These are phyloP conservation scores for Apiospora hydei DNA, from an alignment of 2,329 filamentous ascomycete genomes.

Conservation along the genomic window DNA sequence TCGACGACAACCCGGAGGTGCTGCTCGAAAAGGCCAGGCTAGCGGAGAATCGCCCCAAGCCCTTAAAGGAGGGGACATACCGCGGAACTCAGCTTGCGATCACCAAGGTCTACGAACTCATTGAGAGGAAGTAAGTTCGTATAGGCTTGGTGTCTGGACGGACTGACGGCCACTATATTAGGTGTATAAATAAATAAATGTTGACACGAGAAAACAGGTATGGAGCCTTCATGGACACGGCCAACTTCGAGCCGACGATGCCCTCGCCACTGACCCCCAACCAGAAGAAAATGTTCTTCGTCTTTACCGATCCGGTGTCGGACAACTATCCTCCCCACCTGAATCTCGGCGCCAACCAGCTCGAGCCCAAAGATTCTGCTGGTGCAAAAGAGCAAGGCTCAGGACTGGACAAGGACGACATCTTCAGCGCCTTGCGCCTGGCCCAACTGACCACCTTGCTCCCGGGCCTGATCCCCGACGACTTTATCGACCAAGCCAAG, in stretches of 20 bases:
- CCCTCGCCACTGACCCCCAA: not conserved
- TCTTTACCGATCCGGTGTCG: constrained; percentile 21
- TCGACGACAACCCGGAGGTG: constrained; percentile 1
- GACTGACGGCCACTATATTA: not conserved
- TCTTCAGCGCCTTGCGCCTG: constrained; percentile 8
- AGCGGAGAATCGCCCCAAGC: not conserved
- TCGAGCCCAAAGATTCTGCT: not conserved
- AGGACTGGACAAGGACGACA: not conserved
- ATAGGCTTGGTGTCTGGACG: not conserved
- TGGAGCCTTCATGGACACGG: constrained; percentile 22
- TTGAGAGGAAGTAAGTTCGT: constrained; percentile 14
- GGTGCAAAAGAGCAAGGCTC: not conserved
- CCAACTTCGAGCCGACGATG: constrained; percentile 22
- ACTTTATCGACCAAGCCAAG: constrained; percentile 40
- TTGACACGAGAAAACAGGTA: not conserved
- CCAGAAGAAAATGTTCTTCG: constrained; percentile 20
- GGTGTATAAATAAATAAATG: too few relatives aligned
- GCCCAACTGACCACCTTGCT: constrained; percentile 14
- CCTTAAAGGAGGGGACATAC: not conserved
- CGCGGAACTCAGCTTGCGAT: constrained; percentile 19
- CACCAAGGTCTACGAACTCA: constrained; percentile 23
- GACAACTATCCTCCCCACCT: constrained; percentile 17
- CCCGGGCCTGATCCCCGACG: constrained; percentile 39
- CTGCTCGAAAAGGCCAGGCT: constrained; percentile 10
- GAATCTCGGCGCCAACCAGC: constrained; percentile 17